Evolutionary conservation across 352 stramenopile genomes (phyloP).

Genomic region (Pythium utonaiense): DNA sequence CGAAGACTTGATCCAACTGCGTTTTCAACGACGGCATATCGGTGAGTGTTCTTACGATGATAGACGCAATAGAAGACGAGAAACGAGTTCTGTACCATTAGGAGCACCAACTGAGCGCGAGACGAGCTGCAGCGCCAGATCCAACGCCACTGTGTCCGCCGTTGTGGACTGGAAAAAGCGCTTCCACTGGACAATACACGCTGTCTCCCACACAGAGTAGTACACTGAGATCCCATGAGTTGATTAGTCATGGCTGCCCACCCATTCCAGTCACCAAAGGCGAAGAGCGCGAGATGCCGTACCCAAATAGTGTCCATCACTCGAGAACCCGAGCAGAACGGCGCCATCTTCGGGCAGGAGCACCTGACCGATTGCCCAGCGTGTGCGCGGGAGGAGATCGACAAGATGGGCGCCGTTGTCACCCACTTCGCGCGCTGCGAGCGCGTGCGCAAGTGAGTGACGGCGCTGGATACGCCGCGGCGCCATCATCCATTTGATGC

Average conservation of each 20-base stretch:
- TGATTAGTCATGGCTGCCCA: not conserved
- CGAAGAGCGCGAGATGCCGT: not conserved
- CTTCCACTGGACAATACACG: slow-evolving; percentile 53
- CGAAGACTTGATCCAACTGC: slow-evolving; percentile 29
- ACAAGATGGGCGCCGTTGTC: not conserved
- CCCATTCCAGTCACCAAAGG: not conserved
- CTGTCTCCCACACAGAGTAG: slow-evolving; percentile 33
- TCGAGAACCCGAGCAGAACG: slow-evolving; percentile 67
- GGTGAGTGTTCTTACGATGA: not conserved
- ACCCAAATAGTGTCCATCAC: slow-evolving; percentile 62
- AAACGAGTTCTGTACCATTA: not conserved
- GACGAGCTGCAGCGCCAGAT: slow-evolving; percentile 5
- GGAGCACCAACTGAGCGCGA: not conserved
- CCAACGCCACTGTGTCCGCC: not conserved
- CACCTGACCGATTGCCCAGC: slow-evolving; percentile 26
- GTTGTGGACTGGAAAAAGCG: slow-evolving; percentile 12
- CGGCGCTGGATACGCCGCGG: not conserved
- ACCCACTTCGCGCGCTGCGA: slow-evolving; percentile 10
- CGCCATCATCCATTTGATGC: slow-evolving; percentile 7
- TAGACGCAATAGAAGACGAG: not conserved
- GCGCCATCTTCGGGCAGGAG: slow-evolving; percentile 37
- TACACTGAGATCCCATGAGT: slow-evolving; percentile 33
- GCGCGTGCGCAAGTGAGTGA: slow-evolving; percentile 12
- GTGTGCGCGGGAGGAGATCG: not conserved
- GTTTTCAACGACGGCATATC: not conserved